Evolutionary conservation across 176 grass and related monocot genomes (phyloP), one percentile per base, ranked within the genome.

Genomic region (Carex pumila): DNA sequence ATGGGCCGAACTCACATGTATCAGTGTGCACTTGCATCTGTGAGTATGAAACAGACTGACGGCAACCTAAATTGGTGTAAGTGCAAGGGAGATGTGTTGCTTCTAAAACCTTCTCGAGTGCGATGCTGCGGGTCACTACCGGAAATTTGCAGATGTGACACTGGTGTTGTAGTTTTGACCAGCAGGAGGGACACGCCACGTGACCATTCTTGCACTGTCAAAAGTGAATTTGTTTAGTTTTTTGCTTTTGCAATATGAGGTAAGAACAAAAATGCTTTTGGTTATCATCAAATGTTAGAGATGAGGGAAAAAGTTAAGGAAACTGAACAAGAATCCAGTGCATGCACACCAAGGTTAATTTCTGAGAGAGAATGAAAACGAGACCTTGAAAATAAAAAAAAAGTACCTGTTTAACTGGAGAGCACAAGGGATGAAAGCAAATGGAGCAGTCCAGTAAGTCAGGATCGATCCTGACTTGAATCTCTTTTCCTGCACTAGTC

Each of bases 151-250:
- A 39, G 37, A 39, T 39, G 37, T 39, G 37, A 39, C 37, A 39
- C 37, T 6, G 5, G 37, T 39, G 88, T 11, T 12, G 82, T 19
- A 93, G 88, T 76, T 58, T 93, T 37, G 86, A 88, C 84, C 94
- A 93, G 89, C 94, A 97, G 45, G 88, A 88, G 81, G 85, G 50
- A 62, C 94, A 97, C 29, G 88, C 91, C 70, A 97, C 91, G 81
- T 97, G 94, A 22, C 94, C 91, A 65, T 89, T 90, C 59, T 84
- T 78, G 79, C 94, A 97, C 91, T 91, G 85, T n/a, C 90, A 82
- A 92, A 89, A 55, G 43, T 56, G 12, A 70, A 34, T n/a, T 17
- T 60, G 57, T 60, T 60, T 14, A 60, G 15, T 18, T 60, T 60
- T 60, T 60, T 5, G 17, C 57, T 60, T 60, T 60, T 47, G 43